Evolutionary conservation across 208 protist genomes (phyloP).

Genomic region (Trypanosoma scelopori): DNA sequence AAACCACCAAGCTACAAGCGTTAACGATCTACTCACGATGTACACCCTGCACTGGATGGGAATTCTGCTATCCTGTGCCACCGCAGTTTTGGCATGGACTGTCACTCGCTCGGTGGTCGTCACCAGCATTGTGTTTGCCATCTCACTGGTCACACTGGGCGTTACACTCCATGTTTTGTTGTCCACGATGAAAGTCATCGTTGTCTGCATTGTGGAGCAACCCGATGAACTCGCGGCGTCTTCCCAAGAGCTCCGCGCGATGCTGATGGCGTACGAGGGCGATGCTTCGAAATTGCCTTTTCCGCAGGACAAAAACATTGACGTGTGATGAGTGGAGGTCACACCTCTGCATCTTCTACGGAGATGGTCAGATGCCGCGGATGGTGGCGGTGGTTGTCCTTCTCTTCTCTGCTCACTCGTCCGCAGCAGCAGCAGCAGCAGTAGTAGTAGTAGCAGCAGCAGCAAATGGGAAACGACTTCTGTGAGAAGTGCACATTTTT

Average conservation of each 20-base stretch:
- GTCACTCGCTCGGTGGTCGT: constrained; percentile 27
- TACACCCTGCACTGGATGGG: constrained; percentile 42
- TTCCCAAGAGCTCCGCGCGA: constrained; percentile 55
- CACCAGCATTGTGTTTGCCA: constrained; percentile 32
- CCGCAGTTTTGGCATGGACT: constrained; percentile 20
- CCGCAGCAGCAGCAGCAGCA: too few relatives aligned
- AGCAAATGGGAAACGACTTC: too few relatives aligned
- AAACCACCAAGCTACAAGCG: constrained; percentile 68
- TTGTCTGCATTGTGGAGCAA: constrained; percentile 87
- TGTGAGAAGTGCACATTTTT: too few relatives aligned
- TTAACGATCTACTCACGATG: constrained; percentile 73
- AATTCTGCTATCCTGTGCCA: not conserved
- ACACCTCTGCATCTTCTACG: too few relatives aligned
- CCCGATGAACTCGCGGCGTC: constrained; percentile 62
- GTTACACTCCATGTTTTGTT: constrained; percentile 55
- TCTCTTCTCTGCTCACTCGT: too few relatives aligned
- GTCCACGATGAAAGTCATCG: constrained; percentile 70
- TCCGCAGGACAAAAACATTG: not conserved
- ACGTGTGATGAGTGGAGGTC: constrained; percentile 3
- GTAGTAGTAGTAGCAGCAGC: too few relatives aligned
- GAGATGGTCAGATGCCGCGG: too few relatives aligned
- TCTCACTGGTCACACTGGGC: constrained; percentile 47
- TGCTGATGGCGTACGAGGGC: constrained; percentile 24
- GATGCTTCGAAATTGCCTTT: not conserved
- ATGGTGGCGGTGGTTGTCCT: not conserved